Base-by-base conservation (phyloP, 2,329 filamentous ascomycete species). In the Apiospora marii region DNA sequence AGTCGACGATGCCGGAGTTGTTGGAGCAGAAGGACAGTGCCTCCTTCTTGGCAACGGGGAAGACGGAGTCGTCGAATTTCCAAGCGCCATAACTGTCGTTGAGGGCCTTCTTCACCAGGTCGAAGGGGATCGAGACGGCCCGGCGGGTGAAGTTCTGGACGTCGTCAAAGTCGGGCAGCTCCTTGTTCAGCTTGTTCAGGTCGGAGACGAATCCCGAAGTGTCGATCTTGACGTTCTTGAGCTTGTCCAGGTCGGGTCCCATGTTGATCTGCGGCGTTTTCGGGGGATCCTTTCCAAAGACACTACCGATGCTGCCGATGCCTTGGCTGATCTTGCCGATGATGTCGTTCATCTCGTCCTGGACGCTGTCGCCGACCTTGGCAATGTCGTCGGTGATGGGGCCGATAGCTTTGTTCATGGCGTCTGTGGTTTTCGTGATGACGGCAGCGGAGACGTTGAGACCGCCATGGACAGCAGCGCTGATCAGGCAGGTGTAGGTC, bases 401-500 rank as follows among this genome's bases (percentile, higher is more conserved):
- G 49, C 78, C 81, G 61, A 89, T 87, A 14, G 84, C 86, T n/a
- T 86, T 82, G 76, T 89, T 86, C 73, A 90, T 86, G 14, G 85
- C 82, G 69, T 87, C 82, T 16, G 87, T 84, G 27, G 80, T 81
- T 46, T 80, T 81, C 67, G 83, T 78, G 14, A 85, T 80, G 3
- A 81, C 82, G n/a, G 80, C 76, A 19, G 82, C 83, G 6, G 87
- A 93, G 64, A 92, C 91, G 70, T 94, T 91, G 70, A 98, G 85
- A 78, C 91, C 93, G 74, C 94, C 94, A 75, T 93, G 90, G 72
- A 98, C 88, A 68, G 94, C 91, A 75, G 97, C 90, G 43, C 94
- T 94, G 80, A 97, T 94, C 70, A 99, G 88, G 80, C 96, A 99
- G 76, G 94, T 88, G 80, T 98, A 98, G 22, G 95, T 98, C 69